Evolutionary conservation across 352 stramenopile species (phyloP), one percentile per base, ranked within the genome.

Genomic region (Elongisporangium prolatum): DNA sequence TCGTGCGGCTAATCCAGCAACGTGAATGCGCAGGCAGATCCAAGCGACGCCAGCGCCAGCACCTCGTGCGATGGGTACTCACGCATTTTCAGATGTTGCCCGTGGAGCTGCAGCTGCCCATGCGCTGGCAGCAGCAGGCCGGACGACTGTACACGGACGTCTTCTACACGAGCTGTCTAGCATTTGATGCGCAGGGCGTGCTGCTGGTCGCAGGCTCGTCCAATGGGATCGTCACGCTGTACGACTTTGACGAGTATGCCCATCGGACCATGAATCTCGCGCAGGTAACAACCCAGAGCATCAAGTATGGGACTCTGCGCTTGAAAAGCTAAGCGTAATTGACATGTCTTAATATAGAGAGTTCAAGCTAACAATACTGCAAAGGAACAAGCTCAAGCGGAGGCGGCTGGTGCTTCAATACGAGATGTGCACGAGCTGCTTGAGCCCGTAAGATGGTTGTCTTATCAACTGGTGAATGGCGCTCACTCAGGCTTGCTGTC

Each of bases 161-260:
- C 0, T 89, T 89, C 44, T 89, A 79, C 60, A 62, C 75, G 48
- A 91, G 77, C 52, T 90, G 78, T 38, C 44, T 91, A 21, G 75
- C 79, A 57, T 93, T 93, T 57, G 84, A 93, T 50, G 59, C 66
- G 2, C 70, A 87, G 17, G 84, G 84, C 21, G 80, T 88, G 21
- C 53, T 93, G 52, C 72, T 93, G 6, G 76, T 72, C 34, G 77
- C 71, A 0, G 84, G 84, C 0, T 72, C 80, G 17, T 90, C 77
- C 17, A 87, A 87, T 50, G 84, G 84, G 21, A 71, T 86, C 44
- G 65, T 93, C 16, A 78, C 81, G 5, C 64, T 93, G 22, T 93
- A 82, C 61, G 84, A 93, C 63, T 93, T 89, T 59, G 84, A 93
- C 62, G 82, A 89, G 50, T 67, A 88, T 28, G 89, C 84, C 24